Conservation (phyloP, 345 rosid genomes). For the Gossypium herbaceum region DNA sequence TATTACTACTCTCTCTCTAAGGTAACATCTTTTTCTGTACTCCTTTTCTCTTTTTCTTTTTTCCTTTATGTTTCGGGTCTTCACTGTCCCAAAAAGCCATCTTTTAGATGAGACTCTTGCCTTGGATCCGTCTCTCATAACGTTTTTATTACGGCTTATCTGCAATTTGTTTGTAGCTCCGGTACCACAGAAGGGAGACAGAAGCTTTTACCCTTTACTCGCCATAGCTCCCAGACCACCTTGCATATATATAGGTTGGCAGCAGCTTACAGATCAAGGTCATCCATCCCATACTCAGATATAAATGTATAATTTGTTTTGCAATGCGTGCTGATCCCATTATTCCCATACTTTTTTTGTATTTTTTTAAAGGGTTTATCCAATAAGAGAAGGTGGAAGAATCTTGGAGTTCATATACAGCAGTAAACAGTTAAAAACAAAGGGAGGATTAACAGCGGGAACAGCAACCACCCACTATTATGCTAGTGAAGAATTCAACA, state of each 20-base stretch:
- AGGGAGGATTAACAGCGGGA: constrained; percentile 67
- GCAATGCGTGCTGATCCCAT: no score
- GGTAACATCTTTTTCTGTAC: constrained; percentile 31
- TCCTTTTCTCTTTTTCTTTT: neutral
- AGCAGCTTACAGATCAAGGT: constrained; percentile 95
- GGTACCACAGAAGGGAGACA: constrained; percentile 96
- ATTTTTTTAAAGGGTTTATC: constrained; percentile 46
- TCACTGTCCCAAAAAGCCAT: neutral
- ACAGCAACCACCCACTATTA: constrained; percentile 93
- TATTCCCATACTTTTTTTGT: no score
- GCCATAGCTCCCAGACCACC: constrained; percentile 72
- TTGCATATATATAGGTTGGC: constrained; percentile 71
- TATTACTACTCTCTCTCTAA: constrained; percentile 63
- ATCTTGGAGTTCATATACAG: constrained; percentile 84
- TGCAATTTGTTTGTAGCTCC: constrained; percentile 42
- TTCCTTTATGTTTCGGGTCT: no score
- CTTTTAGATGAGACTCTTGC: neutral
- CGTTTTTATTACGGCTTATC: no score
- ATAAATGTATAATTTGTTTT: neutral
- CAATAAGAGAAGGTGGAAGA: constrained; percentile 77
- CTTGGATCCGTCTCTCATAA: neutral
- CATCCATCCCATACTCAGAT: neutral
- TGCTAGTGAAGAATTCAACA: constrained; percentile 77
- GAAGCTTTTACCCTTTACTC: constrained; percentile 76
- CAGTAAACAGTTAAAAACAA: constrained; percentile 67